Percentiles rank a stretch among this genome's conserved stretches.
Conservation (phyloP, 2,329 filamentous ascomycete genomes). For the Boeremia exigua region DNA sequence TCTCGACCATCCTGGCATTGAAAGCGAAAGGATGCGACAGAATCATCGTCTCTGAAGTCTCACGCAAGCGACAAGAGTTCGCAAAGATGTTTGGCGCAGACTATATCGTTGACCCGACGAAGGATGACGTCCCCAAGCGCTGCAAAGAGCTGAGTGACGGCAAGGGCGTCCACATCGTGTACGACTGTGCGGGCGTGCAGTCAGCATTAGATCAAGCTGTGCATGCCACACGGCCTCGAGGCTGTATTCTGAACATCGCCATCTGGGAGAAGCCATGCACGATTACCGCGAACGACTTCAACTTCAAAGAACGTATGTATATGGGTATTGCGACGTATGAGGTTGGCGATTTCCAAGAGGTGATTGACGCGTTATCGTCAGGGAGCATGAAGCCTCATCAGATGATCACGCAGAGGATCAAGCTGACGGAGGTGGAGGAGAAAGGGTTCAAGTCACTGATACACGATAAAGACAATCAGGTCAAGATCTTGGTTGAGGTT, state of each 20-base stretch:
- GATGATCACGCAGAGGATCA: constrained; percentile 59
- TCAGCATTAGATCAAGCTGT: constrained; percentile 57
- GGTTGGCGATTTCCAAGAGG: constrained; percentile 58
- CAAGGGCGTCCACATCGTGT: constrained; percentile 58
- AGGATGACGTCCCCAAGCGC: constrained; percentile 54
- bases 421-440: constrained; percentile 54
- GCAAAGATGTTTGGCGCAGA: constrained; percentile 60
- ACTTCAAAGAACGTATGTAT: constrained; percentile 61
- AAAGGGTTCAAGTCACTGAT: constrained; percentile 56
- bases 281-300: constrained; percentile 58
- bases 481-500: constrained; percentile 56
- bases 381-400: constrained; percentile 52
- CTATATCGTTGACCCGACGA: constrained; percentile 58
- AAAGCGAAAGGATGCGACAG: constrained; percentile 41
- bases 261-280: constrained; percentile 62
- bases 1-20: constrained; percentile 45
- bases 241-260: constrained; percentile 62
- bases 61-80: constrained; percentile 55
- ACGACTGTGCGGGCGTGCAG: constrained; percentile 62
- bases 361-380: constrained; percentile 53
- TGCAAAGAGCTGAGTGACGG: constrained; percentile 53
- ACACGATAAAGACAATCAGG: constrained; percentile 57
- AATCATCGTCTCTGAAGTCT: constrained; percentile 62
- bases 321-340: constrained; percentile 60
- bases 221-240: constrained; percentile 56